These are phyloP conservation scores for Microcos paniculata DNA, from an alignment of 345 rosid species.

Conservation along the genomic window DNA sequence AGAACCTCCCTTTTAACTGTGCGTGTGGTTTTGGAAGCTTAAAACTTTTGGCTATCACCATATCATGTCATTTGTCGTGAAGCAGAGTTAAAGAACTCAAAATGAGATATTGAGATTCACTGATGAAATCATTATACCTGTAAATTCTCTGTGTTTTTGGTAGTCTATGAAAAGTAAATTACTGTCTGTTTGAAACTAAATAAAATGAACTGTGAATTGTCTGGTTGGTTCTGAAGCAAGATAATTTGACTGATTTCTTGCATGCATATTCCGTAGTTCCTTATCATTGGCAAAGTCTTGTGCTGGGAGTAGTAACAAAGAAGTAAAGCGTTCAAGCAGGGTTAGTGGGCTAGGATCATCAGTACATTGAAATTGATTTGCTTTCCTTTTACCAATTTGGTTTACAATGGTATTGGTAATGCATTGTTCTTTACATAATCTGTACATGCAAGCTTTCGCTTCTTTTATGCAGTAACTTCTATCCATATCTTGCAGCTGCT, in stretches of 20 bases:
- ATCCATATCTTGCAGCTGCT: conserved; percentile 68
- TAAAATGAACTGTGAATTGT: neutral
- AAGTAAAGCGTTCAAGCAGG: neutral
- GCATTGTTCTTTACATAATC: neutral
- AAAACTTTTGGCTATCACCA: neutral
- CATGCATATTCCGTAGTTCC: neutral
- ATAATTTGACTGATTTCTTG: no score
- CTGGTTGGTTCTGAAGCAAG: neutral
- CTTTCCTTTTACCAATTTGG: conserved; percentile 2
- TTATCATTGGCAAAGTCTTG: neutral
- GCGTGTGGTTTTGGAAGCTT: neutral
- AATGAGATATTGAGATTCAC: neutral
- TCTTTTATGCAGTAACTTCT: conserved; percentile 8
- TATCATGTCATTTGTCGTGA: neutral
- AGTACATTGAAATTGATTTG: neutral
- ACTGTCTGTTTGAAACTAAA: neutral
- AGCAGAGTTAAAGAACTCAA: neutral
- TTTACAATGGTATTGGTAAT: neutral
- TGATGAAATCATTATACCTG: neutral
- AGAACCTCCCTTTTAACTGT: neutral
- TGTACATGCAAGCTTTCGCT: conserved; percentile 1
- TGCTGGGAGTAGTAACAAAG: neutral
- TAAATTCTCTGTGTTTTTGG: neutral
- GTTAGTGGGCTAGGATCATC: neutral
- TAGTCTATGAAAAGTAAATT: neutral